These are phyloP conservation scores for Hypholoma sublateritium DNA, from an alignment of 768 basidiomycete genomes.

Conservation along the genomic window DNA sequence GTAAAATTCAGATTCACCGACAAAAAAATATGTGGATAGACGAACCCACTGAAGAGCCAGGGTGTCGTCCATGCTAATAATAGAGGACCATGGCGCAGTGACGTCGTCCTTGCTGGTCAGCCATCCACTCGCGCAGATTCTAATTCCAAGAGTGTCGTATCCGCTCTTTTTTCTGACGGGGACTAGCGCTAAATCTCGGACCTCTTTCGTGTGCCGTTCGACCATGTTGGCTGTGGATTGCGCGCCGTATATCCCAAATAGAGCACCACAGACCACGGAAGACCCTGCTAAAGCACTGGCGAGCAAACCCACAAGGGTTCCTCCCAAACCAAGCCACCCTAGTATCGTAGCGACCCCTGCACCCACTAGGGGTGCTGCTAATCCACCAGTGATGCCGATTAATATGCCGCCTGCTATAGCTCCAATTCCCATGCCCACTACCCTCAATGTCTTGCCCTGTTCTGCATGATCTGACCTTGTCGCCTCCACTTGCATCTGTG, in stretches of 20 bases:
- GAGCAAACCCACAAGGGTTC: conserved; percentile 49
- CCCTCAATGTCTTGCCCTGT: conserved; percentile 38
- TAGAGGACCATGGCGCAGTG: conserved; percentile 49
- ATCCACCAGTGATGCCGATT: conserved; percentile 57
- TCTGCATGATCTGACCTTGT: conserved; percentile 42
- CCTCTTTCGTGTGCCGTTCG: conserved; percentile 48
- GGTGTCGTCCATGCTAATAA: conserved; percentile 48
- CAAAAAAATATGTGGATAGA: background rate
- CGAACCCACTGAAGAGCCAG: conserved; percentile 60
- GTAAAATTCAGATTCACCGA: background rate
- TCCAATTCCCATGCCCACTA: conserved; percentile 49
- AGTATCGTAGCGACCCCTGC: conserved; percentile 49
- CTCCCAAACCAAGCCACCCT: conserved; percentile 52
- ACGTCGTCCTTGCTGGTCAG: conserved; percentile 43
- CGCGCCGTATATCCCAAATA: conserved; percentile 60
- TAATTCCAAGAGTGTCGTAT: conserved; percentile 46
- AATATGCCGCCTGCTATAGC: conserved; percentile 56
- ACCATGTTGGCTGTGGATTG: conserved; percentile 48
- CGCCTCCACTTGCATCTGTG: conserved; percentile 38
- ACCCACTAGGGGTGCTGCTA: conserved; percentile 59
- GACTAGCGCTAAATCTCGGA: conserved; percentile 51
- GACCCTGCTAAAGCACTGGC: conserved; percentile 56
- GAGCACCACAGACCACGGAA: conserved; percentile 53
- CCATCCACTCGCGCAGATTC: conserved; percentile 60
- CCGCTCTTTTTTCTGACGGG: conserved; percentile 37